Conservation (phyloP, 1,284 basidiomycete species). For the Kalmanozyma brasiliensis region DNA sequence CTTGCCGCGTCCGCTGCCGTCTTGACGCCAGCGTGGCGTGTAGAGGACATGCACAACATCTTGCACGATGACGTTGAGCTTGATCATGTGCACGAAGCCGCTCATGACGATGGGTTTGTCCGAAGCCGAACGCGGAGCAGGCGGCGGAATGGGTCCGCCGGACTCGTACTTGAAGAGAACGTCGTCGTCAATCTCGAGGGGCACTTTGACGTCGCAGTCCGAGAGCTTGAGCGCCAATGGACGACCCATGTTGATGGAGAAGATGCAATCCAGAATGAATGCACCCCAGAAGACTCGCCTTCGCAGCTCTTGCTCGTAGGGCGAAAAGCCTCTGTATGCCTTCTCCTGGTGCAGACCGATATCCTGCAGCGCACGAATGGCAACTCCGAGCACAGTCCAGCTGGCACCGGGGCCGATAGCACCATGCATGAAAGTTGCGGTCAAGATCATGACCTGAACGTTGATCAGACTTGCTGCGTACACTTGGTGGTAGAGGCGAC, state of each 20-base stretch:
- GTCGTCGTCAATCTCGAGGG: slow-evolving; percentile 49
- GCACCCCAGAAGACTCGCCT: slow-evolving; percentile 58
- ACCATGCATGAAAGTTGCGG: slow-evolving; percentile 57
- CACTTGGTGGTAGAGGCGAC: slow-evolving; percentile 60
- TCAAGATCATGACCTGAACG: slow-evolving; percentile 59
- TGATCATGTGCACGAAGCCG: slow-evolving; percentile 59
- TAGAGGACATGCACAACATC: slow-evolving; percentile 58
- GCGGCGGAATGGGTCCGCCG: slow-evolving; percentile 25
- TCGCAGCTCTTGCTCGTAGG: slow-evolving; percentile 57
- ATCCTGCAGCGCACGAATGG: slow-evolving; percentile 57
- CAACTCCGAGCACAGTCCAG: slow-evolving; percentile 61
- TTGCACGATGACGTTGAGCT: slow-evolving; percentile 54
- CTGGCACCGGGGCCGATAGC: slow-evolving; percentile 54
- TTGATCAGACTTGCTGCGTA: slow-evolving; percentile 61
- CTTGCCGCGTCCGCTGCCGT: slow-evolving; percentile 24
- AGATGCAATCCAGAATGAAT: slow-evolving; percentile 59
- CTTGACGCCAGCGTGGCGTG: slow-evolving; percentile 38
- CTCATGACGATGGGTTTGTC: slow-evolving; percentile 46
- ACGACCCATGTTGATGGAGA: slow-evolving; percentile 61
- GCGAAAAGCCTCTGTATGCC: slow-evolving; percentile 52
- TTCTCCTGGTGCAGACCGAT: slow-evolving; percentile 62
- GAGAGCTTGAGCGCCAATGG: slow-evolving; percentile 52
- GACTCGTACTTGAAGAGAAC: slow-evolving; percentile 35
- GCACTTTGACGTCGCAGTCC: slow-evolving; percentile 56
- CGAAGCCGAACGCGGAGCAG: slow-evolving; percentile 9